These are phyloP conservation scores for Akanthomyces dipterigenus DNA, from an alignment of 2,329 filamentous ascomycete species.

Conservation along the genomic window DNA sequence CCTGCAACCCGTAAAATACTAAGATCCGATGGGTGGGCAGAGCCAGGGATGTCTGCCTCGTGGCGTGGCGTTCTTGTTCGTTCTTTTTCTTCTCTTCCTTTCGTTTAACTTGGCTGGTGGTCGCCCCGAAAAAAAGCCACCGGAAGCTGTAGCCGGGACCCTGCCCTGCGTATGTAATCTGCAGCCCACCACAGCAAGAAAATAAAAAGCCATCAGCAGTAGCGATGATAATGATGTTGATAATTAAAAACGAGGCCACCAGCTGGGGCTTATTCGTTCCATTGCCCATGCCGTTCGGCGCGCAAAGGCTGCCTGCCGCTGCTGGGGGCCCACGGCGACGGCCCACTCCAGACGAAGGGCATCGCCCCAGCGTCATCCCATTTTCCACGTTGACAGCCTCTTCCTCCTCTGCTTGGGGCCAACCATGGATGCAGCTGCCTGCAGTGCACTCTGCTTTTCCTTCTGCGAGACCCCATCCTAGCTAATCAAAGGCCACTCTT, in stretches of 20 bases:
- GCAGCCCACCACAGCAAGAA: not conserved
- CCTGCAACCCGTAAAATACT: not conserved
- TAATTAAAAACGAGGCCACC: not conserved
- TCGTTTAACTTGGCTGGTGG: too few relatives aligned
- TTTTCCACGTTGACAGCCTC: too few relatives aligned
- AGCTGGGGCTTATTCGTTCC: not conserved
- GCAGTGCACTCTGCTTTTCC: too few relatives aligned
- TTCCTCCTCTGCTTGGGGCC: too few relatives aligned
- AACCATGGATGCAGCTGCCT: too few relatives aligned
- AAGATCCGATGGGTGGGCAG: conserved; percentile 8
- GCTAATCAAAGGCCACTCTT: too few relatives aligned
- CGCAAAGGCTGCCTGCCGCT: not conserved
- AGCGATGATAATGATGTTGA: not conserved
- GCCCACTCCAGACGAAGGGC: not conserved
- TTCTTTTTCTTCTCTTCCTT: too few relatives aligned
- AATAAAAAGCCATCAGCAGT: not conserved
- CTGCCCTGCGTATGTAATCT: not conserved
- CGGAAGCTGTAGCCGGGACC: not conserved
- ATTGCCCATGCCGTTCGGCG: not conserved
- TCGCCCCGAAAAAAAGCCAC: not conserved
- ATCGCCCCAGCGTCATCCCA: too few relatives aligned
- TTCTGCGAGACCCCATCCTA: too few relatives aligned
- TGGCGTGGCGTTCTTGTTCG: not conserved
- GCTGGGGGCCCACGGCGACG: not conserved
- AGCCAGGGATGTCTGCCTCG: conserved; percentile 9